These are phyloP conservation scores for Chrysanthemum seticuspe DNA, from an alignment of 129 eudicot species.

Conservation along the genomic window DNA sequence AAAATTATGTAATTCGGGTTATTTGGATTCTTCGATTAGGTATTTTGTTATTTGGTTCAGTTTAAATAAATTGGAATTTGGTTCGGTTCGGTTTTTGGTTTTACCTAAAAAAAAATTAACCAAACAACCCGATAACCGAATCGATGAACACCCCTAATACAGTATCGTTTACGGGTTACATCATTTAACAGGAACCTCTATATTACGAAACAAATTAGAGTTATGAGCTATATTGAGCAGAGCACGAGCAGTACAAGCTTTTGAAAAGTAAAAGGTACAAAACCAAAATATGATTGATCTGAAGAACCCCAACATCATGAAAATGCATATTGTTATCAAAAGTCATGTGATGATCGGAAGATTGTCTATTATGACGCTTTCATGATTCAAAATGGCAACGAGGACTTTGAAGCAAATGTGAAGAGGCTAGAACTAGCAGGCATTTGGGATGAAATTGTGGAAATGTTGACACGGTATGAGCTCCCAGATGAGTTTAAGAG, in stretches of 20 bases:
- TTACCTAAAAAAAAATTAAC: no score
- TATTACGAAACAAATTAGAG: background rate
- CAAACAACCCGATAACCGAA: no score
- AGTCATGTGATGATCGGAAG: slow-evolving; percentile 40
- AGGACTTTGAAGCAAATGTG: slow-evolving; percentile 71
- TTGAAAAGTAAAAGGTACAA: slow-evolving; percentile 59
- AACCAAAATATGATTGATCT: slow-evolving; percentile 50
- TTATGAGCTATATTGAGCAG: slow-evolving; percentile 33
- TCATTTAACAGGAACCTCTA: no score
- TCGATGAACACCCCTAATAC: no score
- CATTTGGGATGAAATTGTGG: slow-evolving; percentile 87
- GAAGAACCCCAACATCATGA: slow-evolving; percentile 38
- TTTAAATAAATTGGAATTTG: no score
- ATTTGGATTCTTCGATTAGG: no score
- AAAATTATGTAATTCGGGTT: no score
- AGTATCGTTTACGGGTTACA: no score
- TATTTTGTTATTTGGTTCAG: no score
- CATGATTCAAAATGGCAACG: slow-evolving; percentile 59
- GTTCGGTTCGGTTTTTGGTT: no score
- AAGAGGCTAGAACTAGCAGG: slow-evolving; percentile 81
- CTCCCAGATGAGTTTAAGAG: slow-evolving; percentile 88
- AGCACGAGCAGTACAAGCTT: slow-evolving; percentile 80
- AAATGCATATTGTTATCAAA: slow-evolving; percentile 44
- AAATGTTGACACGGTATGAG: slow-evolving; percentile 78
- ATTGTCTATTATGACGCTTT: slow-evolving; percentile 74